Evolutionary conservation across 2,329 filamentous ascomycete genomes (phyloP).

Genomic region (Blastomyces emzantsi): DNA sequence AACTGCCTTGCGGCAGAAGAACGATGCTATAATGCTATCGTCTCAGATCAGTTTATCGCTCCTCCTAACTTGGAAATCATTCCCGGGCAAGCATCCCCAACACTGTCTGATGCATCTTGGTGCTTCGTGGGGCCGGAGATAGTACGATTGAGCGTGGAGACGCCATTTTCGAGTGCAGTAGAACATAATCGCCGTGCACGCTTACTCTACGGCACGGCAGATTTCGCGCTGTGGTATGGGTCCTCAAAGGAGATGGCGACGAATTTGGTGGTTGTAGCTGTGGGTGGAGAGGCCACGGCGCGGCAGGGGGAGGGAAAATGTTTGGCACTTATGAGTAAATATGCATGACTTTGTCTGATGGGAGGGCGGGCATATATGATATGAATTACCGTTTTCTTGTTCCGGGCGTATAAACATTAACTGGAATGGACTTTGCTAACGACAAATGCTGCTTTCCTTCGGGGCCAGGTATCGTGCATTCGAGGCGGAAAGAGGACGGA

Average conservation of each 20-base stretch:
- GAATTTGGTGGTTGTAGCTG: not conserved
- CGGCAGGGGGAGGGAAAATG: not conserved
- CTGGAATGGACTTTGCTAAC: not conserved
- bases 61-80: not conserved
- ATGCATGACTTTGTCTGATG: not conserved
- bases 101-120: not conserved
- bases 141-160: conserved; percentile 2
- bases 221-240: conserved; percentile 7
- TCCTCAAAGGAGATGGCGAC: not conserved
- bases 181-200: not conserved
- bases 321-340: conserved; percentile 8
- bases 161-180: not conserved
- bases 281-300: not conserved
- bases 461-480: conserved; percentile 1
- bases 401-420: no score
- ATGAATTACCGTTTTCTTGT: not conserved
- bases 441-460: not conserved
- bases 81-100: not conserved
- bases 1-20: conserved; percentile 2
- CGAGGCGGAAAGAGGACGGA: not conserved
- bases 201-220: conserved; percentile 1
- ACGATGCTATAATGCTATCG: not conserved
- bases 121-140: not conserved
- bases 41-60: not conserved
- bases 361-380: not conserved